phyloP scores from a whole-genome alignment of 176 grass and related monocot species.

The Carex littledalei region DNA sequence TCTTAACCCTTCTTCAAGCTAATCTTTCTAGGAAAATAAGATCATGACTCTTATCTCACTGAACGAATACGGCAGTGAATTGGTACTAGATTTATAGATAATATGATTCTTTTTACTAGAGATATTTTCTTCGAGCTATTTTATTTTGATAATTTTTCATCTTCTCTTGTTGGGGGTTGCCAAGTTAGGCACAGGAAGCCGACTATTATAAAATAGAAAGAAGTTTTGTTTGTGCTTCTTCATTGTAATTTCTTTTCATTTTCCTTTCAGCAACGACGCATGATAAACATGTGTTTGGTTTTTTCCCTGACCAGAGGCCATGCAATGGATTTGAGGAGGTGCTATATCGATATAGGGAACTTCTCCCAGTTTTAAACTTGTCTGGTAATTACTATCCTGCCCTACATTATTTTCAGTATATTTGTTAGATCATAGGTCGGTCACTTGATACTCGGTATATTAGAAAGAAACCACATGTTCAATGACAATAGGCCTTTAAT shows the following conservation, averaged over 20 bases:
- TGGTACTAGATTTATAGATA: background rate
- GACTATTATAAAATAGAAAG: background rate
- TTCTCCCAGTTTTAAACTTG: conserved; percentile 70
- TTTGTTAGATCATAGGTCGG: background rate
- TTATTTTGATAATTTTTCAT: background rate
- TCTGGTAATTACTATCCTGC: conserved; percentile 46
- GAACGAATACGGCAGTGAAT: background rate
- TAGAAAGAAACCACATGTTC: background rate
- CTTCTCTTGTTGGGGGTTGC: background rate
- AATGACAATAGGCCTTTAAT: background rate
- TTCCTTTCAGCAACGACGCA: conserved; percentile 59
- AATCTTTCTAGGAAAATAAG: background rate
- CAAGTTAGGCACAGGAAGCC: background rate
- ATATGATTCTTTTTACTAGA: background rate
- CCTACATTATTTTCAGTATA: background rate
- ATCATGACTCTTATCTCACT: background rate
- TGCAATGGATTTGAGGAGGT: conserved; percentile 87
- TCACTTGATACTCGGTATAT: background rate
- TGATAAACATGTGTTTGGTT: conserved; percentile 79
- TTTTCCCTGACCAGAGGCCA: conserved; percentile 61
- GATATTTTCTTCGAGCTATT: background rate
- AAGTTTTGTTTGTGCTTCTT: background rate
- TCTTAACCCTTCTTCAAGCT: background rate
- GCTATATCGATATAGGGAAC: conserved; percentile 52
- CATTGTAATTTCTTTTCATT: conserved; percentile 15